Evolutionary conservation across 352 stramenopile species (phyloP).

Genomic region (Pythium monospermum): DNA sequence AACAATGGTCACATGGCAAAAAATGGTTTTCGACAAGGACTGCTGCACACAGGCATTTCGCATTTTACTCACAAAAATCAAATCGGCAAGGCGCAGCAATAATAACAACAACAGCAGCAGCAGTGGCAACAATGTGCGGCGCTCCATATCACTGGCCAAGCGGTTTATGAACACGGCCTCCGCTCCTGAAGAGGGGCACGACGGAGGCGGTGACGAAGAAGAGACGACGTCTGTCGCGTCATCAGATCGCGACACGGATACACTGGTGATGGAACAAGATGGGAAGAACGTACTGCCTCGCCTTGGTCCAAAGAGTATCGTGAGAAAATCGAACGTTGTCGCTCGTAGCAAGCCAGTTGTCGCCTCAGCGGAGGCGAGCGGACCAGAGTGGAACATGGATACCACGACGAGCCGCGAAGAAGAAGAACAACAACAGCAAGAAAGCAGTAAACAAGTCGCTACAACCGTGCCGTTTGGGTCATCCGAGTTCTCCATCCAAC

Average conservation of each 20-base stretch:
- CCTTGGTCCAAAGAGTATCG: too few species aligned
- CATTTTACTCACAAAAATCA: conserved; percentile 53
- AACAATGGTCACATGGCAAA: conserved; percentile 55
- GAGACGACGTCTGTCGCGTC: conserved; percentile 1
- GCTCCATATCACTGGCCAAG: conserved; percentile 8
- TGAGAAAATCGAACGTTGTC: too few species aligned
- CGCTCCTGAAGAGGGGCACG: conserved; percentile 4
- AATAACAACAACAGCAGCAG: conserved; percentile 1
- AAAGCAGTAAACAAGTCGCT: background rate
- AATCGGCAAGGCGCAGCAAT: conserved; percentile 27
- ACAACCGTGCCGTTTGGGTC: background rate
- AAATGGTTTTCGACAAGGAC: conserved; percentile 61
- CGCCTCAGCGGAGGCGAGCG: too few species aligned
- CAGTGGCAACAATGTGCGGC: conserved; percentile 1
- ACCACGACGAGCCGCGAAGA: conserved; percentile 3
- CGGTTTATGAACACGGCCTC: conserved; percentile 5
- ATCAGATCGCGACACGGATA: too few species aligned
- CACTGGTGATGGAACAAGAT: too few species aligned
- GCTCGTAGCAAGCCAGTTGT: too few species aligned
- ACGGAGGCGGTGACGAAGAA: conserved; percentile 12
- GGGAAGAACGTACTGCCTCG: conserved; percentile 7
- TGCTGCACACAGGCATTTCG: conserved; percentile 54
- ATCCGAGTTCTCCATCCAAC: conserved; percentile 29
- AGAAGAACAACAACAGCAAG: conserved; percentile 5
- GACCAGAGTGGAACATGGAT: conserved; percentile 17